These are phyloP conservation scores for Backusella sp. DNA, from an alignment of 192 early-diverging fungal genomes.

Conservation along the genomic window DNA sequence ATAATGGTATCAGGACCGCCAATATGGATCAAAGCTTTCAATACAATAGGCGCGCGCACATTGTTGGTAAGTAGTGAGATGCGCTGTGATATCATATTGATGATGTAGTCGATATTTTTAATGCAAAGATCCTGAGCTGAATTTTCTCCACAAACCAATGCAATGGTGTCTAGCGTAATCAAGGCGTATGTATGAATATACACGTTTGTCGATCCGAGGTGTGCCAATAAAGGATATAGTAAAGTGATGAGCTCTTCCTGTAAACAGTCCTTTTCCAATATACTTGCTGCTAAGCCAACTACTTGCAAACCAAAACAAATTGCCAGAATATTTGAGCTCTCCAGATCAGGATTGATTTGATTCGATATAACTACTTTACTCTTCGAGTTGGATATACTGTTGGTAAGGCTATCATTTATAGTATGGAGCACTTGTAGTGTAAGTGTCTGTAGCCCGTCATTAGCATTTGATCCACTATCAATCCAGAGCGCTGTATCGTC, in stretches of 20 bases:
- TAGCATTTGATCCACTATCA: background rate
- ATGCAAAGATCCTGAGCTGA: conserved; percentile 39
- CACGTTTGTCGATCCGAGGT: conserved; percentile 44
- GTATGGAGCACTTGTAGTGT: background rate
- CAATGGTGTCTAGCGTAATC: conserved; percentile 42
- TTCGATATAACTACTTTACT: background rate
- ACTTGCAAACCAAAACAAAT: conserved; percentile 28
- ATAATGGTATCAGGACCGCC: conserved; percentile 40
- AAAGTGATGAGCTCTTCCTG: conserved; percentile 41
- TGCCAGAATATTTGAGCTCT: conserved; percentile 7
- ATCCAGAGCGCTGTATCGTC: background rate
- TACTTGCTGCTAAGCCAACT: conserved; percentile 12
- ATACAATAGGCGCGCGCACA: conserved; percentile 48
- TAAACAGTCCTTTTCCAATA: background rate
- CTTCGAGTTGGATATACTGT: background rate
- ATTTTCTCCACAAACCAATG: conserved; percentile 34
- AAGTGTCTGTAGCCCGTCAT: background rate
- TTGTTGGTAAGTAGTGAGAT: conserved; percentile 39
- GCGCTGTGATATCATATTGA: conserved; percentile 44
- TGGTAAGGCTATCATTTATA: background rate
- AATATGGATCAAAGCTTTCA: conserved; percentile 48
- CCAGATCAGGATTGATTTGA: background rate
- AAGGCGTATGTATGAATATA: conserved; percentile 41
- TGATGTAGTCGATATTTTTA: conserved; percentile 53
- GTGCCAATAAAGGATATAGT: conserved; percentile 43